Conservation (phyloP, 352 stramenopile genomes). For the Globisporangium heterothallicum region DNA sequence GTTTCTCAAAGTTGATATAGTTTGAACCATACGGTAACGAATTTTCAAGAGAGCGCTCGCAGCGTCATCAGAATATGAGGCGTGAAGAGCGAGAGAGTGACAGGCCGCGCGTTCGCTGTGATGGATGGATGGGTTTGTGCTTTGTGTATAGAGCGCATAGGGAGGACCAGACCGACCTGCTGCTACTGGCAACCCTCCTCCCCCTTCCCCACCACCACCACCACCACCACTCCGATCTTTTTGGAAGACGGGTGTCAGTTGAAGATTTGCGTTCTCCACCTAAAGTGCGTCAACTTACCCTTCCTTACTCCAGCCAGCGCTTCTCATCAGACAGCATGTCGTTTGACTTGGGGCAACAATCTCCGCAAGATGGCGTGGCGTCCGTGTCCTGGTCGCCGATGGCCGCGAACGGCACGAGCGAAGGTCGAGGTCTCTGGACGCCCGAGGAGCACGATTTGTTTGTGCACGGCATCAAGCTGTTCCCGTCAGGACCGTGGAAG, state of each 20-base stretch:
- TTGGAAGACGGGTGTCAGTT: constrained; percentile 31
- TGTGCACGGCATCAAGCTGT: constrained; percentile 72
- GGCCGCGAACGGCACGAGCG: constrained; percentile 26
- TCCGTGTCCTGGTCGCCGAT: constrained; percentile 16
- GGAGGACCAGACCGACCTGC: not conserved
- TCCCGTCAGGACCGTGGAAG: constrained; percentile 70
- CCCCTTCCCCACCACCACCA: too few relatives aligned
- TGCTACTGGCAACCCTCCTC: too few relatives aligned
- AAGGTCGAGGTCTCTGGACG: constrained; percentile 67
- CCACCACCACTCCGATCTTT: not conserved
- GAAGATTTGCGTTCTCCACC: constrained; percentile 44
- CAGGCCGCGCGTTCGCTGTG: not conserved
- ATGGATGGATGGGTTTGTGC: not conserved
- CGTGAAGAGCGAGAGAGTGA: not conserved
- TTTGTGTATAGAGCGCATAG: not conserved
- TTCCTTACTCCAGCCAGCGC: too few relatives aligned
- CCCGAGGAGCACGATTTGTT: constrained; percentile 72
- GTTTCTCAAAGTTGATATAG: too few relatives aligned
- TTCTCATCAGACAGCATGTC: too few relatives aligned
- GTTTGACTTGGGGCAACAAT: constrained; percentile 13
- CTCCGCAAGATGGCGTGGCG: constrained; percentile 10
- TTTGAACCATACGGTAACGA: not conserved
- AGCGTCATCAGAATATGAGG: not conserved
- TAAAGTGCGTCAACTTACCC: constrained; percentile 16
- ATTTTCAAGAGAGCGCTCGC: not conserved